phyloP scores from a whole-genome alignment of 371 early-diverging fungal species.

The Funneliformis caledonium region DNA sequence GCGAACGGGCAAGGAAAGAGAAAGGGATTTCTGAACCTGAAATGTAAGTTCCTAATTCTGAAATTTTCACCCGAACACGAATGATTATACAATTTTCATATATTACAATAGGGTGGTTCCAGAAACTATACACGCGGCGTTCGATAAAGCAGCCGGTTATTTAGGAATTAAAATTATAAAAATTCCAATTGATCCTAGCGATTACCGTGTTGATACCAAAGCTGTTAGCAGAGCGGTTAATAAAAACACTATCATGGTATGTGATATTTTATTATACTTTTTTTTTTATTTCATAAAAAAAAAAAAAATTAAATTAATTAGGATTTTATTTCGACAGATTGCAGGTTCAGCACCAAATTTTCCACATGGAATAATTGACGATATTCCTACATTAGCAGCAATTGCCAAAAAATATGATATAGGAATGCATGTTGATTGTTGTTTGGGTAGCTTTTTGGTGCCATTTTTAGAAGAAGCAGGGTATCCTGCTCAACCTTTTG shows the following conservation, averaged over 20 bases:
- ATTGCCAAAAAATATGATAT: conserved; percentile 84
- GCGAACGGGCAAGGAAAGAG: conserved; percentile 72
- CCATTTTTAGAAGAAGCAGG: conserved; percentile 94
- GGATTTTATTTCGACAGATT: conserved; percentile 51
- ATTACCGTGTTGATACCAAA: conserved; percentile 76
- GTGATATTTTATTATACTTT: conserved; percentile 5
- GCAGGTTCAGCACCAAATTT: conserved; percentile 93
- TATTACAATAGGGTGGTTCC: conserved; percentile 73
- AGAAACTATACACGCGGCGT: conserved; percentile 92
- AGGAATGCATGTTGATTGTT: conserved; percentile 95
- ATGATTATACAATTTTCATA: not conserved
- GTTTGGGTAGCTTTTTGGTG: conserved; percentile 95
- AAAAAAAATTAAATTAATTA: not conserved
- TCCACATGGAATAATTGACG: conserved; percentile 94
- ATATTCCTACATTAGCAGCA: conserved; percentile 79
- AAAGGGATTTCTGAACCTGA: conserved; percentile 88
- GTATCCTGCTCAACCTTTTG: conserved; percentile 79
- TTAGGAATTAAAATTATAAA: conserved; percentile 87
- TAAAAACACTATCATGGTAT: conserved; percentile 86
- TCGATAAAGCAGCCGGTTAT: conserved; percentile 93
- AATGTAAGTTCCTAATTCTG: conserved; percentile 64
- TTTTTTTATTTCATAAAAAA: not conserved
- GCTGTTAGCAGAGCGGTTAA: conserved; percentile 81
- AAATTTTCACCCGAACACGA: not conserved
- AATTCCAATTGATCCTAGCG: conserved; percentile 82